Evolutionary conservation across 2,329 filamentous ascomycete species (phyloP).

Genomic region (Polytolypa hystricis): DNA sequence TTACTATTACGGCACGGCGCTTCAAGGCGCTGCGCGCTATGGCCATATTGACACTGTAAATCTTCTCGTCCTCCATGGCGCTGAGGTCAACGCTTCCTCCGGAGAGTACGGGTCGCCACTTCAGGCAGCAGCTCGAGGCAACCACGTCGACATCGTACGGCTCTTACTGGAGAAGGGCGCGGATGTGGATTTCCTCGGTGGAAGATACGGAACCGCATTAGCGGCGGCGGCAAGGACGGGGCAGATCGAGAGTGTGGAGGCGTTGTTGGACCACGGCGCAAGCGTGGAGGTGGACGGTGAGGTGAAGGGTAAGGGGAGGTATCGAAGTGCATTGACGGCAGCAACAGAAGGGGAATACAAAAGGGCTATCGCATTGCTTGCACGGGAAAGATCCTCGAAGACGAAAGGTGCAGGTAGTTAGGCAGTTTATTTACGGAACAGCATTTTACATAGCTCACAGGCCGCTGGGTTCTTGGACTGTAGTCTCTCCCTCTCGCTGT

Average conservation of each 20-base stretch:
- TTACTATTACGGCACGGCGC: constrained; percentile 8
- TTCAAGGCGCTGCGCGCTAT: constrained; percentile 12
- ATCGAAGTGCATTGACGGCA: background rate
- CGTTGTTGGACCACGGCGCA: background rate
- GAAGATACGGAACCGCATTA: background rate
- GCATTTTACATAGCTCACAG: no score
- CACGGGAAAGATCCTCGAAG: no score
- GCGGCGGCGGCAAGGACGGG: background rate
- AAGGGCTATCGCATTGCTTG: background rate
- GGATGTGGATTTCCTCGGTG: background rate
- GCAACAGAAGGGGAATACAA: background rate
- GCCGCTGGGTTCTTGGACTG: no score
- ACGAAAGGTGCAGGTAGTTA: no score
- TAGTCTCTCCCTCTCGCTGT: no score
- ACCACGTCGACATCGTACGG: constrained; percentile 5
- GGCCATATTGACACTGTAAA: constrained; percentile 10
- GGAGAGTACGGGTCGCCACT: constrained; percentile 1
- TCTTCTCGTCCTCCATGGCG: constrained; percentile 10
- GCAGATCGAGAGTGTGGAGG: background rate
- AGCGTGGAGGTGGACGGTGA: background rate
- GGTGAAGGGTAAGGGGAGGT: background rate
- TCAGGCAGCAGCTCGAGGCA: constrained; percentile 2
- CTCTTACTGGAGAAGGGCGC: background rate
- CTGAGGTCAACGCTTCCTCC: constrained; percentile 10
- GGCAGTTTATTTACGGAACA: no score